Evolutionary conservation across 768 basidiomycete species (phyloP).

Genomic region (Porpolomopsis calyptriformis): DNA sequence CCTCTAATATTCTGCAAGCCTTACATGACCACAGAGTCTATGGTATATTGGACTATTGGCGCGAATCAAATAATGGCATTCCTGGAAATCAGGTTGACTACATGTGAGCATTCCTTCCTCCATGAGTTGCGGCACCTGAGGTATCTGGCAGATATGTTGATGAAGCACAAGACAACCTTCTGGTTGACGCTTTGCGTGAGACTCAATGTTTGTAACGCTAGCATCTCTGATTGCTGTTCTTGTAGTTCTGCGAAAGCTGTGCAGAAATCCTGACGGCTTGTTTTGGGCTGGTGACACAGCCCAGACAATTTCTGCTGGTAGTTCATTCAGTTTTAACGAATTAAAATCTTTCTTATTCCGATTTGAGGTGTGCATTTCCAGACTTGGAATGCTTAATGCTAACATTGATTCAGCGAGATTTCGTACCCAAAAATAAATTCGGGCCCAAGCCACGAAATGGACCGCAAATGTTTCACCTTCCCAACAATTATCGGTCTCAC

Average conservation of each 20-base stretch:
- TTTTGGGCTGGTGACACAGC: slow-evolving; percentile 80
- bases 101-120: slow-evolving; percentile 28
- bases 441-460: slow-evolving; percentile 3
- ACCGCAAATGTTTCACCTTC: slow-evolving; percentile 39
- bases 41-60: slow-evolving; percentile 29
- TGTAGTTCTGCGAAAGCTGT: slow-evolving; percentile 53
- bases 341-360: slow-evolving; percentile 57
- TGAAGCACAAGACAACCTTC: slow-evolving; percentile 62
- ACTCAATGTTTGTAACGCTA: neutral
- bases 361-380: slow-evolving; percentile 43
- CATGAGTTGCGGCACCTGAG: neutral
- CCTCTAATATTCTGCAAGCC: neutral
- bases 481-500: slow-evolving; percentile 61
- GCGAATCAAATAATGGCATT: slow-evolving; percentile 19
- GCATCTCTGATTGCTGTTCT: neutral
- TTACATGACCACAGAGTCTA: slow-evolving; percentile 33
- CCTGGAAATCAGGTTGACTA: slow-evolving; percentile 40
- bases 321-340: slow-evolving; percentile 62
- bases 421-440: too few species aligned
- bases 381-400: too few species aligned
- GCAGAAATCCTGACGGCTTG: slow-evolving; percentile 51
- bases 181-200: slow-evolving; percentile 53
- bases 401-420: too few species aligned
- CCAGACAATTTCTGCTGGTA: slow-evolving; percentile 65
- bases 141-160: slow-evolving; percentile 49